Percentiles rank a stretch among this genome's conserved stretches.
These are phyloP conservation scores for Ophiostoma tasmaniense DNA, from an alignment of 2,329 filamentous ascomycete species.

Conservation along the genomic window DNA sequence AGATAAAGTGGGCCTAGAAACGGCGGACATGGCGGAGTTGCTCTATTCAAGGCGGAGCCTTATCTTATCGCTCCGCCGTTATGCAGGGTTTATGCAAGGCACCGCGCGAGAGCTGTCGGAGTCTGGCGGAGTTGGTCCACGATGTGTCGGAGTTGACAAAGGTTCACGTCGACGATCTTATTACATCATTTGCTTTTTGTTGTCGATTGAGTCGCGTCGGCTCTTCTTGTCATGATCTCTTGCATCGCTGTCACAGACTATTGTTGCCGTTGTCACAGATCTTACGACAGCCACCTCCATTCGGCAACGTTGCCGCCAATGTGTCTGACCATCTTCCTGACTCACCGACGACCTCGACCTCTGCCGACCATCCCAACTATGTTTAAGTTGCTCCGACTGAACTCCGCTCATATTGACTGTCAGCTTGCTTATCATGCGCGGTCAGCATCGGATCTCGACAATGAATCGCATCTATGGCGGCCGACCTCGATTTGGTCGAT, in stretches of 20 bases:
- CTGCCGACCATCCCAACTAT: background rate
- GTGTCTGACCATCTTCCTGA: background rate
- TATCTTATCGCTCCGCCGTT: background rate
- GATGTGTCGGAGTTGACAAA: constrained; percentile 1
- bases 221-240: background rate
- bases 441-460: background rate
- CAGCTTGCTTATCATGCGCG: background rate
- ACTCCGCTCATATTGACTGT: background rate
- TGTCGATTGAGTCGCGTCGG: background rate
- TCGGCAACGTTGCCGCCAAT: too few species aligned
- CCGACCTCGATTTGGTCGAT: background rate
- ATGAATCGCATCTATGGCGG: background rate
- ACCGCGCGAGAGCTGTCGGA: constrained; percentile 4
- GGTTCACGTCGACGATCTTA: background rate
- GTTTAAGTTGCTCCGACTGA: background rate
- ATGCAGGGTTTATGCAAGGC: background rate
- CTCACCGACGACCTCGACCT: background rate
- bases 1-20: background rate
- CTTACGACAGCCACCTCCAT: background rate
- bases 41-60: background rate
- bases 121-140: constrained; percentile 6
- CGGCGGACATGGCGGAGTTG: background rate
- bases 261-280: too few species aligned
- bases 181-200: background rate
- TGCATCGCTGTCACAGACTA: background rate